These are phyloP conservation scores for Perilla frutescens DNA, from an alignment of 257 asterid species.

Conservation along the genomic window DNA sequence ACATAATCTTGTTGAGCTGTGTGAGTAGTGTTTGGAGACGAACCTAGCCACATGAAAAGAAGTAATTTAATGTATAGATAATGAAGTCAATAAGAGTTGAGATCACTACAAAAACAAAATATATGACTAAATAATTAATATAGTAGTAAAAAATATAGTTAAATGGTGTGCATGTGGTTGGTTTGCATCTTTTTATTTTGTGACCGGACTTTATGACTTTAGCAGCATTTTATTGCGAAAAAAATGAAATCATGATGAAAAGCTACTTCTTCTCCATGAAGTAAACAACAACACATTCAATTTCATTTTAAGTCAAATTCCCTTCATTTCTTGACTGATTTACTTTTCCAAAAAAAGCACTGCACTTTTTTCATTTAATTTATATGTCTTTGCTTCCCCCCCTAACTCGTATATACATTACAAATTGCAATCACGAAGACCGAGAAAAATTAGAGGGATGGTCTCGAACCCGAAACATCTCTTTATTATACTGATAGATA, in stretches of 20 bases:
- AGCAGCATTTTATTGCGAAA: neutral
- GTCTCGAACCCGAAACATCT: too few relatives aligned
- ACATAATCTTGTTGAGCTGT: too few relatives aligned
- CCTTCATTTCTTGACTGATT: neutral
- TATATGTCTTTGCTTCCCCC: neutral
- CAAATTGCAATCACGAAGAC: too few relatives aligned
- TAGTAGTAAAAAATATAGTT: neutral
- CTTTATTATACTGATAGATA: too few relatives aligned
- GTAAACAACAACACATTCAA: conserved; percentile 13
- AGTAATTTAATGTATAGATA: too few relatives aligned
- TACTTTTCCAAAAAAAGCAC: conserved; percentile 23
- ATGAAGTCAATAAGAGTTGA: too few relatives aligned
- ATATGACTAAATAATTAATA: neutral
- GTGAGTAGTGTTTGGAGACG: too few relatives aligned
- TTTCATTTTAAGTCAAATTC: neutral
- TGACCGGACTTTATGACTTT: conserved; percentile 6
- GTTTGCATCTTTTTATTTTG: conserved; percentile 9
- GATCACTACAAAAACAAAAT: neutral
- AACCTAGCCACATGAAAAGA: too few relatives aligned
- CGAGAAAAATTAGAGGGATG: too few relatives aligned
- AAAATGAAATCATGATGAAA: neutral
- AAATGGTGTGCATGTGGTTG: conserved; percentile 21
- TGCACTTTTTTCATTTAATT: neutral
- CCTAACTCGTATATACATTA: neutral
- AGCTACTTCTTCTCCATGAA: conserved; percentile 25